These are phyloP conservation scores for Nakazawaea ernobii DNA, from an alignment of 805 yeast genomes.

Conservation along the genomic window DNA sequence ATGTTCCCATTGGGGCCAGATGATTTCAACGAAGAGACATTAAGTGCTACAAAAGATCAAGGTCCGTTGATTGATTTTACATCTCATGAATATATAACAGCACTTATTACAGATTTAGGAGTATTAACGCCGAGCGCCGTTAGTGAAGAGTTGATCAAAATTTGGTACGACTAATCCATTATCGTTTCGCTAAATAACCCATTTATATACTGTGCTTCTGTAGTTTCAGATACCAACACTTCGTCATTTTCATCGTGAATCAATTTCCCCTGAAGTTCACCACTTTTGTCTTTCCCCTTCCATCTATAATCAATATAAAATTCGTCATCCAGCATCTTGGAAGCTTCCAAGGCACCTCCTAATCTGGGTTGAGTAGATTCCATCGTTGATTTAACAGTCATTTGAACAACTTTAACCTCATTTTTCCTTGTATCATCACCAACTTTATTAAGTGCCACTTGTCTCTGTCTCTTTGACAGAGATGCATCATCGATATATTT, in stretches of 20 bases:
- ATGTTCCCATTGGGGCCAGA: conserved; percentile 91
- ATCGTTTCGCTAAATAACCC: conserved; percentile 20
- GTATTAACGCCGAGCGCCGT: conserved; percentile 97
- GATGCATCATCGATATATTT: conserved; percentile 63
- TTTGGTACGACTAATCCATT: conserved; percentile 77
- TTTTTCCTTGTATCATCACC: conserved; percentile 20
- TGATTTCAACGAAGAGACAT: conserved; percentile 59
- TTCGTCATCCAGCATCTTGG: conserved; percentile 61
- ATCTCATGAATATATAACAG: conserved; percentile 92
- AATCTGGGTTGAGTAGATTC: conserved; percentile 54
- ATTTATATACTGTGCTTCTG: conserved; percentile 27
- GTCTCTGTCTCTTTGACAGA: conserved; percentile 30
- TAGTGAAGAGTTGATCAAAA: conserved; percentile 94
- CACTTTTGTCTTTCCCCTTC: conserved; percentile 29
- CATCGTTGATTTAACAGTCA: conserved; percentile 62
- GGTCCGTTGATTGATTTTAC: conserved; percentile 83
- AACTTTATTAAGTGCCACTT: conserved; percentile 3
- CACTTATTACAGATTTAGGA: conserved; percentile 92
- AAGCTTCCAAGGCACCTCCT: conserved; percentile 66
- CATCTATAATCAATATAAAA: conserved; percentile 35
- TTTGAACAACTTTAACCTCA: conserved; percentile 61
- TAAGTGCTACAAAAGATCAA: conserved; percentile 33
- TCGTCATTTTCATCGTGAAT: conserved; percentile 15
- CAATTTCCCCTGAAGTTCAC: conserved; percentile 19
- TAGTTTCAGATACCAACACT: conserved; percentile 19